Base-by-base conservation (phyloP, 1,139 yeast species). In the Diutina mesorugosa region DNA sequence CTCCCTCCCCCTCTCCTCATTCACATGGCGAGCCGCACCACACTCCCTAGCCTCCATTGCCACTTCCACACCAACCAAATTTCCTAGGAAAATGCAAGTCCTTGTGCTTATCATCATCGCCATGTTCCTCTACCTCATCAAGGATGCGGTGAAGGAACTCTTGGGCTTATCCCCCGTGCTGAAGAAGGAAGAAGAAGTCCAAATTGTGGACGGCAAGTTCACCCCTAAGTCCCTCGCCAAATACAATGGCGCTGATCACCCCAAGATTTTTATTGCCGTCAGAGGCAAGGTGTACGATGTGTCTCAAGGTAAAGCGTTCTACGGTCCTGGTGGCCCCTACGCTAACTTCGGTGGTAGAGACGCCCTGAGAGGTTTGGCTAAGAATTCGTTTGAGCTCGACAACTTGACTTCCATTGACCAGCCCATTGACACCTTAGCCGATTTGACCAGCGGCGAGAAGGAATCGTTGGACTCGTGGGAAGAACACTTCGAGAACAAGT, bases 321-420 rank as follows among this genome's bases (percentile, higher is more conserved):
- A 95, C 67, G 99, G 99, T 0, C 99, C 99, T 3, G 90, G 95
- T 28, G 97, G 98, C 0, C 96, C 98, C 0, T 93, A 93, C 69
- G 85, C 87, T 58, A 90, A 90, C 67, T 93, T 93, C 75, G 98
- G 98, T 1, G 99, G 99, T 3, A 86, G 90, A 62, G 99, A 93
- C 71, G 98, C 99, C 2, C 87, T 96, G 2, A 76, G 99, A 61
- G 99, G 99, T 0, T 78, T 93, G 60, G 97, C 98, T 1, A 76
- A 81, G 65, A 93, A 91, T 69, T 87, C 96, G 45, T 93, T 93
- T 71, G 98, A 93, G 56, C 67, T 76, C 46, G 79, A 70, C 2
- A 73, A 77, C 57, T 74, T 87, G 52, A 82, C 79, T 54, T 76
- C 80, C 14, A 72, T 85, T 67, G 84, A 81, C 59, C 73, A 83